phyloP scores from a whole-genome alignment of 148 eudicot species.

The Vaccinium corymbosum region DNA sequence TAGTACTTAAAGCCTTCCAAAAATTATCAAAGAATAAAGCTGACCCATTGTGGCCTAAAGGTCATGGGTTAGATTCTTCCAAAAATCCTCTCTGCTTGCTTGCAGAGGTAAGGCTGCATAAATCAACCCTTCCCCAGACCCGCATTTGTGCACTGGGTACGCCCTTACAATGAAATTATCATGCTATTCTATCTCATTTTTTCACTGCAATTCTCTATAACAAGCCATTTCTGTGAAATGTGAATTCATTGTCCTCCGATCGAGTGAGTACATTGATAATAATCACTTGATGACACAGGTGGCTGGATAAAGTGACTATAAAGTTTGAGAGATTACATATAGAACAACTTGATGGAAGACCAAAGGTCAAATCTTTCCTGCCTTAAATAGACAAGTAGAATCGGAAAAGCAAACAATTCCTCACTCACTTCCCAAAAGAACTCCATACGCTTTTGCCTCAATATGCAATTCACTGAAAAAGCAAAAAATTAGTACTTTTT shows the following conservation, averaged over 20 bases:
- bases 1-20: not conserved
- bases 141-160: no score
- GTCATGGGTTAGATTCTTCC: no score
- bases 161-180: not conserved
- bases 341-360: conserved; percentile 1
- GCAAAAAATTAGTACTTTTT: no score
- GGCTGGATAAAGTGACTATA: not conserved
- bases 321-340: not conserved
- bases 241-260: not conserved
- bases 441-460: not conserved
- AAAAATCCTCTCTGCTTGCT: no score
- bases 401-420: not conserved
- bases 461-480: not conserved
- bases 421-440: not conserved
- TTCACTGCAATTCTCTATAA: not conserved
- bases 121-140: no score
- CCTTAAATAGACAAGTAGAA: not conserved
- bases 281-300: not conserved
- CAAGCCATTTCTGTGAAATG: not conserved
- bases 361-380: not conserved
- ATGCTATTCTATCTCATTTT: not conserved
- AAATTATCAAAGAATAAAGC: no score
- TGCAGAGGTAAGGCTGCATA: no score
- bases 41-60: no score
- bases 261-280: not conserved